Percentiles rank a stretch among this genome's conserved stretches.
Conservation (phyloP, 1,284 basidiomycete species). For the Trametes versicolor region DNA sequence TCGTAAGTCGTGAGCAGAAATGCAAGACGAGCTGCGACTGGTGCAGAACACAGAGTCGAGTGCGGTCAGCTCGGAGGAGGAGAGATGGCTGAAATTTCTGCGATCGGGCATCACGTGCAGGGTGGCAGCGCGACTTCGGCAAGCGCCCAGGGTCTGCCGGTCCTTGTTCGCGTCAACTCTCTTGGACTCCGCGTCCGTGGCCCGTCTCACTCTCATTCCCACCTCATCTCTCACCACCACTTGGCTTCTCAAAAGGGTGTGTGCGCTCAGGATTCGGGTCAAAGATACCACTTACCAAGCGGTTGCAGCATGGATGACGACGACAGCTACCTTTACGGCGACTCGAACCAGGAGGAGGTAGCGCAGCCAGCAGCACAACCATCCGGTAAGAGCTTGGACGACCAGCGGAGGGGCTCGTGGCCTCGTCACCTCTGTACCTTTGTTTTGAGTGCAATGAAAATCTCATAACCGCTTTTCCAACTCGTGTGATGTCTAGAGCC, state of each 20-base stretch:
- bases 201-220: not conserved
- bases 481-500: conserved; percentile 56
- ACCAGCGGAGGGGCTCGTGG: conserved; percentile 14
- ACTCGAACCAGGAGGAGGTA: conserved; percentile 50
- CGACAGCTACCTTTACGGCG: conserved; percentile 80
- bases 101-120: conserved; percentile 29
- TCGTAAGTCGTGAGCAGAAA: not conserved
- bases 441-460: conserved; percentile 32
- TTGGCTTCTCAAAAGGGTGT: not conserved
- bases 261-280: not conserved
- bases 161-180: conserved; percentile 14
- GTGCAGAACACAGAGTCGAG: not conserved
- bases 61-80: not conserved
- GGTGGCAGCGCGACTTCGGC: not conserved
- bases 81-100: conserved; percentile 31
- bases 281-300: not conserved
- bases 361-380: conserved; percentile 46
- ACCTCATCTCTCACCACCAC: not conserved
- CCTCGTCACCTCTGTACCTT: conserved; percentile 31
- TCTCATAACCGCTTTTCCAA: conserved; percentile 26
- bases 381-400: conserved; percentile 53
- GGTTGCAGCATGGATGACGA: conserved; percentile 64
- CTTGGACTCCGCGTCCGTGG: not conserved
- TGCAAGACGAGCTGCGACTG: not conserved
- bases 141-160: conserved; percentile 18